Percentiles rank a stretch among this genome's conserved stretches.
Evolutionary conservation across 2,329 filamentous ascomycete species (phyloP).

Genomic region (Claviceps humidiphila): DNA sequence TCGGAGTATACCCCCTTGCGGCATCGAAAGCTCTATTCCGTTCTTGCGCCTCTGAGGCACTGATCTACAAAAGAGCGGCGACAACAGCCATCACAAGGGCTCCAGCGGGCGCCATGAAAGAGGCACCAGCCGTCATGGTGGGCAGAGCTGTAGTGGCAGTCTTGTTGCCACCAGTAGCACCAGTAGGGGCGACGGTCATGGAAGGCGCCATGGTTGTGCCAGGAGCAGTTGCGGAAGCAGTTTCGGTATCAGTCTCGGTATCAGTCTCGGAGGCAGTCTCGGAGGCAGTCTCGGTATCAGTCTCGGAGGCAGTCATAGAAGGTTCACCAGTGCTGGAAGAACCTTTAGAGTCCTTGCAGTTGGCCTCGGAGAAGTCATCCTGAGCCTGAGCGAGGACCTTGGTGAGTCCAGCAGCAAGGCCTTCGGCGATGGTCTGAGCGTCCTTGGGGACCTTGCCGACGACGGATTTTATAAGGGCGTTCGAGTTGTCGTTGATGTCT

Average conservation of each 20-base stretch:
- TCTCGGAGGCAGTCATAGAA: not conserved
- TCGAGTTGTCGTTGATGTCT: conserved; percentile 12
- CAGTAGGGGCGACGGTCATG: conserved; percentile 1
- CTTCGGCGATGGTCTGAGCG: conserved; percentile 15
- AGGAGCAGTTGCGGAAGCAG: not conserved
- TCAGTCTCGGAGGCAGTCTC: not conserved
- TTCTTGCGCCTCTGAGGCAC: not conserved
- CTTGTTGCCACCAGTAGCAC: not conserved
- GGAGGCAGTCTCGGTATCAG: conserved; percentile 1
- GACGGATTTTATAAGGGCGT: conserved; percentile 17
- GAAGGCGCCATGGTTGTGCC: conserved; percentile 3
- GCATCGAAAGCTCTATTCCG: not conserved
- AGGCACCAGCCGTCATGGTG: conserved; percentile 8
- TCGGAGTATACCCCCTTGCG: not conserved
- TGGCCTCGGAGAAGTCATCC: conserved; percentile 14
- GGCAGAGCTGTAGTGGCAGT: conserved; percentile 2
- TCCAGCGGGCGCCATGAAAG: conserved; percentile 8
- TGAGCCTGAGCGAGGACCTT: conserved; percentile 12
- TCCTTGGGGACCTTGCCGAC: conserved; percentile 17
- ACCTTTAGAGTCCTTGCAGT: conserved; percentile 15
- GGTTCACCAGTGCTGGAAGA: not conserved
- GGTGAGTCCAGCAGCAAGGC: conserved; percentile 14
- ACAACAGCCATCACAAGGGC: conserved; percentile 8
- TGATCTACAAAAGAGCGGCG: conserved; percentile 6
- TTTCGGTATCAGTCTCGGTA: not conserved